Conservation (phyloP, 768 basidiomycete genomes). For the Boletales sp. region DNA sequence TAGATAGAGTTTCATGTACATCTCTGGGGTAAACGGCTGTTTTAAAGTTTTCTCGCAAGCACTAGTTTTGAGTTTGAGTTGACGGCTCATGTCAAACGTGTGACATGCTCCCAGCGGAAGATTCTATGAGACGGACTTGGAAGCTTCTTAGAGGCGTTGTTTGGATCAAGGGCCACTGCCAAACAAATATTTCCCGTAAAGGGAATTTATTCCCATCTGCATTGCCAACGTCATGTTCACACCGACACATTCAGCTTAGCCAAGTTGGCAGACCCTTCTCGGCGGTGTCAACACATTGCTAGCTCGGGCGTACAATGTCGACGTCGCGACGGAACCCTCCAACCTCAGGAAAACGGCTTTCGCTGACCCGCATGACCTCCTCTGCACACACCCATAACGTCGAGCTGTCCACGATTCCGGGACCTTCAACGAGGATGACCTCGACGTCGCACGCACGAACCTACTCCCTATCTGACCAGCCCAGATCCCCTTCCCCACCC, state of each 20-base stretch:
- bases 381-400: conserved; percentile 1
- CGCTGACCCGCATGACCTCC: conserved; percentile 8
- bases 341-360: conserved; percentile 17
- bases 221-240: too few species aligned
- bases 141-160: conserved; percentile 3
- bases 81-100: too few species aligned
- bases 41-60: background rate
- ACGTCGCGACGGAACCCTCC: conserved; percentile 24
- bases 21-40: background rate
- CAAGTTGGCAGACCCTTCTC: background rate
- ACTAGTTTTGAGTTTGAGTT: background rate
- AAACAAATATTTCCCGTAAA: conserved; percentile 14
- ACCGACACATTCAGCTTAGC: too few species aligned
- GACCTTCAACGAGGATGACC: conserved; percentile 9
- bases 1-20: background rate
- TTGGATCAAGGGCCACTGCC: conserved; percentile 9
- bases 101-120: too few species aligned
- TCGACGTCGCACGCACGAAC: conserved; percentile 24
- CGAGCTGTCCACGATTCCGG: conserved; percentile 15
- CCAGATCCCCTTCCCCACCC: conserved; percentile 57
- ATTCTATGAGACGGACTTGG: too few species aligned
- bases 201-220: conserved; percentile 15
- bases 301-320: conserved; percentile 19
- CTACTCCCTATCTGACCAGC: conserved; percentile 15
- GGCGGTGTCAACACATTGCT: background rate